These are phyloP conservation scores for Debaryomyces sp. DNA, from an alignment of 1,139 yeast species.

Conservation along the genomic window DNA sequence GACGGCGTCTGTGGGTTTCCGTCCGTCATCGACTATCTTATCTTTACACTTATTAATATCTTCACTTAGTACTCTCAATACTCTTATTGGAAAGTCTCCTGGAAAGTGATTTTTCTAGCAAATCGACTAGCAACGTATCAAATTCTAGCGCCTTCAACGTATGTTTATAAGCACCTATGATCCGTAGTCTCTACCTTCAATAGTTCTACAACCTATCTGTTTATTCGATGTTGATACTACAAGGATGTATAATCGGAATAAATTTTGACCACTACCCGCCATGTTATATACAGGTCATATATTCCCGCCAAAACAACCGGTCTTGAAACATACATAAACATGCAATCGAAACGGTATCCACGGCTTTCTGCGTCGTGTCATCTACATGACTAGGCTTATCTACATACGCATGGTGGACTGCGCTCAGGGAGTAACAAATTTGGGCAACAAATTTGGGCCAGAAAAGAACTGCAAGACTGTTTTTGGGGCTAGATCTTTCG, in stretches of 20 bases:
- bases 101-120: background rate
- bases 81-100: too few relatives aligned
- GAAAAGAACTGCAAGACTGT: background rate
- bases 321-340: background rate
- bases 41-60: background rate
- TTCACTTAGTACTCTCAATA: background rate
- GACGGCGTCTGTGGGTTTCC: background rate
- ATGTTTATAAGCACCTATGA: background rate
- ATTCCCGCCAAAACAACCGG: background rate
- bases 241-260: background rate
- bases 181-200: background rate
- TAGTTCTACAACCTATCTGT: background rate
- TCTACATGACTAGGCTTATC: background rate
- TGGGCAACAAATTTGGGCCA: background rate
- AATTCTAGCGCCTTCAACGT: background rate
- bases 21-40: background rate
- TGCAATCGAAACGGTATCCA: background rate
- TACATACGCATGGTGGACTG: background rate
- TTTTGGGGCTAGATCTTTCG: background rate
- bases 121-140: background rate
- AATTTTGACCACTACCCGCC: background rate
- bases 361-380: background rate
- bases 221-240: background rate
- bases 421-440: background rate
- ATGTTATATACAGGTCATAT: background rate